Evolutionary conservation across 225 moss, liverwort and hornwort genomes (phyloP).

Genomic region (Pseudoscleropodium purum): DNA sequence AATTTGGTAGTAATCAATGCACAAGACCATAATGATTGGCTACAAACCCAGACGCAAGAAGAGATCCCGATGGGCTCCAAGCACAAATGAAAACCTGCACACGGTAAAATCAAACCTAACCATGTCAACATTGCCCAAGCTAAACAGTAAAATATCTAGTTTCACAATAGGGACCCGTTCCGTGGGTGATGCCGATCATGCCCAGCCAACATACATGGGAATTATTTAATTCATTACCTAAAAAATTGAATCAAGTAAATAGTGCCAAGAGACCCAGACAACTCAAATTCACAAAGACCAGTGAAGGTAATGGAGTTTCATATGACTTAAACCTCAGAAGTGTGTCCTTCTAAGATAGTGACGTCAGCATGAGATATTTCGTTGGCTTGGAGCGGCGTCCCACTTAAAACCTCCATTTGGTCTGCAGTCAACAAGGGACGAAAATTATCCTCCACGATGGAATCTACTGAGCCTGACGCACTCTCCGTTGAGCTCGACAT

Average conservation of each 20-base stretch:
- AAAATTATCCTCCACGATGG: neutral
- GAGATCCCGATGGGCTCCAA: conserved; percentile 96
- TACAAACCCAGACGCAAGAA: conserved; percentile 92
- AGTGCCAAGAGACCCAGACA: neutral
- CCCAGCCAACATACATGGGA: neutral
- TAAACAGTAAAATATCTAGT: neutral
- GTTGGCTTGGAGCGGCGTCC: conserved; percentile 37
- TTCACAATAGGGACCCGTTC: neutral
- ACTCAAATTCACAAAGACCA: neutral
- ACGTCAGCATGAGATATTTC: conserved; percentile 88
- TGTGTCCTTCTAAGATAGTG: conserved; percentile 88
- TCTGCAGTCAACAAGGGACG: conserved; percentile 28
- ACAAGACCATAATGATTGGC: neutral
- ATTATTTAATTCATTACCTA: neutral
- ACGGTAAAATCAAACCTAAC: neutral
- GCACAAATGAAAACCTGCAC: conserved; percentile 96
- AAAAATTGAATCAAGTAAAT: neutral
- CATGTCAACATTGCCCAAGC: neutral
- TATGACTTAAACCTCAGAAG: conserved; percentile 64
- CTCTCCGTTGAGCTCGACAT: neutral
- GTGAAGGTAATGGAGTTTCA: neutral
- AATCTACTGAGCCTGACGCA: neutral
- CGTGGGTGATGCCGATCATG: neutral
- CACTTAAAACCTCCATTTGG: conserved; percentile 49
- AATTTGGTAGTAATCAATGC: neutral